A percentile compares a stretch with the other conserved stretches of the same genome.
phyloP scores from a whole-genome alignment of 2,329 filamentous ascomycete species.

The Aaosphaeria arxii region DNA sequence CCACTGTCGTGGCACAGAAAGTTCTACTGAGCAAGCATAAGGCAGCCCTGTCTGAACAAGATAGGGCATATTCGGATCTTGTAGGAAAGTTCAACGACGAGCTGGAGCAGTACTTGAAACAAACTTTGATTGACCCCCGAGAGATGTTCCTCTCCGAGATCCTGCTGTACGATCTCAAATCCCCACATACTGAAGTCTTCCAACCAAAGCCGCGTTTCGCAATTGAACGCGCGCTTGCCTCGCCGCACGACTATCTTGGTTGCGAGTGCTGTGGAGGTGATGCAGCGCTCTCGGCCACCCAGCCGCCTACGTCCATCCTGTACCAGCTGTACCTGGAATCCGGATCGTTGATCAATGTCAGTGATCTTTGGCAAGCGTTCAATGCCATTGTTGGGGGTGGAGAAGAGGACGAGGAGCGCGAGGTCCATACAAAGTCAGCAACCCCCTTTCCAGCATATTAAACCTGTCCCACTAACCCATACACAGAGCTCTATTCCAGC shows the following conservation, averaged over 20 bases:
- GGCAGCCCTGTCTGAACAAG: conserved; percentile 66
- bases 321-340: conserved; percentile 80
- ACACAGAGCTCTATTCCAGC: conserved; percentile 71
- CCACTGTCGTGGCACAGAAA: conserved; percentile 77
- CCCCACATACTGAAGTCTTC: conserved; percentile 71
- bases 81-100: conserved; percentile 56
- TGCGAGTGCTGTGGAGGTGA: conserved; percentile 63
- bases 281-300: conserved; percentile 53
- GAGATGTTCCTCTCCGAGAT: conserved; percentile 65
- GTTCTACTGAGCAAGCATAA: conserved; percentile 76
- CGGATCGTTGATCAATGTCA: conserved; percentile 72
- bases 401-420: conserved; percentile 43
- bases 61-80: conserved; percentile 66
- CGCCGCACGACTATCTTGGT: conserved; percentile 73
- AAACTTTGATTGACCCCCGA: conserved; percentile 48
- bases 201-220: conserved; percentile 68
- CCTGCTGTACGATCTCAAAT: conserved; percentile 71
- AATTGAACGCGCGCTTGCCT: conserved; percentile 67
- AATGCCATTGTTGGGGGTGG: conserved; percentile 57
- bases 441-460: neutral
- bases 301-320: conserved; percentile 69
- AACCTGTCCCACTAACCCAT: conserved; percentile 8
- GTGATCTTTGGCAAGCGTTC: conserved; percentile 78
- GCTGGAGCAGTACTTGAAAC: conserved; percentile 48
- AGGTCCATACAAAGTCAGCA: conserved; percentile 44